phyloP scores from a whole-genome alignment of 495 filamentous ascomycete species.

The Neurospora cerealis region DNA sequence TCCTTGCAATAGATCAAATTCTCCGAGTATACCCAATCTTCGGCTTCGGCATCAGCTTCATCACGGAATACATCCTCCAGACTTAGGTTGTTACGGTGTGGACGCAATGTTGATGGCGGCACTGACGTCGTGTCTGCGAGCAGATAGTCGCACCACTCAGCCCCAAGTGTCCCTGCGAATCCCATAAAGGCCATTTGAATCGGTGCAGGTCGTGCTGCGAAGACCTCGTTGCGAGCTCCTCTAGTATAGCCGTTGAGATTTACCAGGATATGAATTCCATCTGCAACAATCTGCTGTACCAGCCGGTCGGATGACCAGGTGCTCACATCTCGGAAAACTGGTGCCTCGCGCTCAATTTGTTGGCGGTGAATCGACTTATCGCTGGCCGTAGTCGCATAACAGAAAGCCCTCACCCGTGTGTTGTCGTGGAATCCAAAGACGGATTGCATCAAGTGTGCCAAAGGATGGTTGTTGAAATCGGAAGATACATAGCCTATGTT shows the following conservation, averaged over 20 bases:
- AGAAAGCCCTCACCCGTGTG: conserved; percentile 68
- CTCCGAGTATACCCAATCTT: conserved; percentile 90
- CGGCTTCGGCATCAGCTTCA: conserved; percentile 51
- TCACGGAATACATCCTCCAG: conserved; percentile 63
- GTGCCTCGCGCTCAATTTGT: conserved; percentile 91
- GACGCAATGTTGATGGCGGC: conserved; percentile 69
- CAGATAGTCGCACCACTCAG: conserved; percentile 98
- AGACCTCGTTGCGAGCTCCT: conserved; percentile 94
- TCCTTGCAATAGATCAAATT: conserved; percentile 93
- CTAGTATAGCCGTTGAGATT: conserved; percentile 97
- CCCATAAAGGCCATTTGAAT: conserved; percentile 99
- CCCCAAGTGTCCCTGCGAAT: conserved; percentile 90
- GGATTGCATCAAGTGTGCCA: conserved; percentile 97
- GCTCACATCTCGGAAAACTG: conserved; percentile 83
- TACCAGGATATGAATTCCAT: conserved; percentile 91
- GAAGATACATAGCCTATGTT: conserved; percentile 95
- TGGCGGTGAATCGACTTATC: conserved; percentile 85
- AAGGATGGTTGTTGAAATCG: conserved; percentile 97
- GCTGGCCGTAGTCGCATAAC: conserved; percentile 92
- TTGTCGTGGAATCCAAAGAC: conserved; percentile 89
- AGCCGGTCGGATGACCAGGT: conserved; percentile 76
- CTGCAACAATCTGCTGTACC: conserved; percentile 82
- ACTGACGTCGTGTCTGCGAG: conserved; percentile 84
- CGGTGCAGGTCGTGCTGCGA: conserved; percentile 87
- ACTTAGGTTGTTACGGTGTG: conserved; percentile 61